Evolutionary conservation across 2,329 filamentous ascomycete species (phyloP).

Genomic region (Fonsecaea multimorphosa): DNA sequence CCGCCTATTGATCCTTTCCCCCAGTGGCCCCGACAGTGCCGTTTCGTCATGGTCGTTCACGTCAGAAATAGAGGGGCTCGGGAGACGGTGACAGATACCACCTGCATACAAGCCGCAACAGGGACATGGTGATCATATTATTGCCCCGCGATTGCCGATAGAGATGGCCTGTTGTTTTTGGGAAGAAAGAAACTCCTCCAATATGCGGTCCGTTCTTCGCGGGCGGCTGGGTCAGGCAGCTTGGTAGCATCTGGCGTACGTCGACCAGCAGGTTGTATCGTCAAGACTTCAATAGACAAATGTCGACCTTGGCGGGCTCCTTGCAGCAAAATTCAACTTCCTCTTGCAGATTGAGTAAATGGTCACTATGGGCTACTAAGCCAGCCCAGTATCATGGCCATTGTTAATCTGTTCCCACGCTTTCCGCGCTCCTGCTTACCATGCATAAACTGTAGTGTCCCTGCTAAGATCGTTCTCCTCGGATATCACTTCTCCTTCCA

Average conservation of each 20-base stretch:
- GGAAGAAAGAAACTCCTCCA: no score
- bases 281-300: no score
- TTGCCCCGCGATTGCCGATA: background rate
- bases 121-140: background rate
- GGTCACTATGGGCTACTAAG: background rate
- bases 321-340: background rate
- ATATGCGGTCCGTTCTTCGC: no score
- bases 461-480: background rate
- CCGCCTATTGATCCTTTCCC: constrained; percentile 14
- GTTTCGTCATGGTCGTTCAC: background rate
- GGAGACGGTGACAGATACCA: background rate
- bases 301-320: no score
- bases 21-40: background rate
- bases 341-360: background rate
- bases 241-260: no score
- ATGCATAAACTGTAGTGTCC: background rate
- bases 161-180: background rate
- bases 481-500: background rate
- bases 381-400: background rate
- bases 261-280: background rate
- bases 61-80: background rate
- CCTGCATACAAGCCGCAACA: background rate
- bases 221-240: no score
- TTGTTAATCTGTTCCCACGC: background rate
- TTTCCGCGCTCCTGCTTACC: constrained; percentile 1